Base-by-base conservation (phyloP, 352 stramenopile species). In the Phytophthora pisi region DNA sequence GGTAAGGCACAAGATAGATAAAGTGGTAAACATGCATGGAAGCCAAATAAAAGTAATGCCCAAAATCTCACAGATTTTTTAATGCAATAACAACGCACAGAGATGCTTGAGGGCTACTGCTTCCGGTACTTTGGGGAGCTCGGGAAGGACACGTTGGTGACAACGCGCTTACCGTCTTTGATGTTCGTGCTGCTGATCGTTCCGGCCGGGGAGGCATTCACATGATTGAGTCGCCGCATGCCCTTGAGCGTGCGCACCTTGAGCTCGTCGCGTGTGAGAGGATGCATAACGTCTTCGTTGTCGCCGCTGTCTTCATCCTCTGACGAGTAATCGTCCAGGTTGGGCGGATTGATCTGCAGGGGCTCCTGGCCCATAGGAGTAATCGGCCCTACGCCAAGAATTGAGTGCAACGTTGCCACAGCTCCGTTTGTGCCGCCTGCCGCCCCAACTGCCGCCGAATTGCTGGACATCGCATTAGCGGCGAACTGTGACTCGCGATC, bases 291-390 rank as follows among this genome's bases (percentile, higher is more conserved):
- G 42, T 97, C 91, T 23, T 91, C 81, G 51, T 96, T 91, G 59
- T 97, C 91, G 40, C 93, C 88, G 55, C 96, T 91, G 28, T 94
- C 86, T 57, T 78, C 71, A 55, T 94, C 92, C 38, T 97, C 91
- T n/a, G 94, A 96, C n/a, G 84, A 96, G 70, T 97, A 98, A 78
- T 98, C 94, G 56, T 98, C 88, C 5, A 98, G 69, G 64, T 97
- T 97, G 8, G 94, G 93, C 36, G 95, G 93, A 60, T 98, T 98
- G 66, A 98, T 95, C 64, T 97, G 94, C 53, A 98, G 68, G 24
- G 88, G 82, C 36, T 98, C 90, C 59, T 96, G 78, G 2, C 91
- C 90, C 92, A 97, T 97, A 7, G 93, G 90, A 45, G 90, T 91
- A 38, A 93, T 79, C 1, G 93, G 91, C 0, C 90, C 91, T 0